These are phyloP conservation scores for Sherardia arvensis DNA, from an alignment of 257 asterid species.

Conservation along the genomic window DNA sequence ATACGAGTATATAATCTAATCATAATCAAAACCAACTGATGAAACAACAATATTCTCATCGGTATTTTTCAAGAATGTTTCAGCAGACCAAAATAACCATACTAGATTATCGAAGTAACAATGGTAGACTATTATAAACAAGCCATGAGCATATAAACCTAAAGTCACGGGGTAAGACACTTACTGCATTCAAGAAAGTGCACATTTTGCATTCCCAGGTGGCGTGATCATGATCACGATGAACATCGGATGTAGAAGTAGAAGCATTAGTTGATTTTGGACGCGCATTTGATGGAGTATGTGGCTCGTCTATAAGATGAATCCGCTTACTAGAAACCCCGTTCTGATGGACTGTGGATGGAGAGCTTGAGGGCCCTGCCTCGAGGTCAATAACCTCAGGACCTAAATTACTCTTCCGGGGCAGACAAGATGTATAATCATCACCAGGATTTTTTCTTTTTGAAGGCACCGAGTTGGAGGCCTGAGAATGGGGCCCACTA, in stretches of 20 bases:
- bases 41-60: not conserved
- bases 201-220: conserved; percentile 65
- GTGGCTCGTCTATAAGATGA: conserved; percentile 11
- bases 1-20: not conserved
- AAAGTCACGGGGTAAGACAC: conserved; percentile 11
- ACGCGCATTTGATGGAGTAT: conserved; percentile 11
- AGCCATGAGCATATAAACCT: not conserved
- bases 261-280: conserved; percentile 24
- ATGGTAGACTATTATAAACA: not conserved
- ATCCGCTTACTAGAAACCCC: conserved; percentile 18
- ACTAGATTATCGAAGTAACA: too few relatives aligned
- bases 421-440: conserved; percentile 17
- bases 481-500: conserved; percentile 16
- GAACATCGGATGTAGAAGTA: conserved; percentile 24
- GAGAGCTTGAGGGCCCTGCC: conserved; percentile 18
- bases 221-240: conserved; percentile 17
- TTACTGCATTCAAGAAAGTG: conserved; percentile 83
- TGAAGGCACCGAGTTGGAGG: conserved; percentile 25
- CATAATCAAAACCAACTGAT: not conserved
- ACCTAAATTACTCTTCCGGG: conserved; percentile 19
- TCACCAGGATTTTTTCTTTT: conserved; percentile 49
- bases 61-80: not conserved
- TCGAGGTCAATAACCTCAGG: conserved; percentile 30
- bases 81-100: too few relatives aligned
- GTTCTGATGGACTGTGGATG: conserved; percentile 15